These are phyloP conservation scores for Coleophoma eucalyptorum DNA, from an alignment of 2,329 filamentous ascomycete genomes.

Conservation along the genomic window DNA sequence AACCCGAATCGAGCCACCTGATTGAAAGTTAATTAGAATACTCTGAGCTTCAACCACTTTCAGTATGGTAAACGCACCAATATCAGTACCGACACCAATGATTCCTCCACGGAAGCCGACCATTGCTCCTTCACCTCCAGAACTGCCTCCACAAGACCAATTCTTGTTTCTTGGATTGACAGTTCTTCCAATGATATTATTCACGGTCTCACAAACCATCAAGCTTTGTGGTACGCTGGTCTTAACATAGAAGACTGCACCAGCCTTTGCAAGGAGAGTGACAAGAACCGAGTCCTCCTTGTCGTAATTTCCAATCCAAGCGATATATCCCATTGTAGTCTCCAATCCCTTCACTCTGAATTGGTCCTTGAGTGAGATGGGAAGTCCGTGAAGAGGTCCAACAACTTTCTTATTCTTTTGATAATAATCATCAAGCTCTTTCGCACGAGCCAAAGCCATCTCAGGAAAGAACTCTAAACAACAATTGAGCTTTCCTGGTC, in stretches of 20 bases:
- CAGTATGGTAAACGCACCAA: constrained; percentile 9
- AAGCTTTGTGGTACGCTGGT: constrained; percentile 23
- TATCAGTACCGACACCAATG: constrained; percentile 24
- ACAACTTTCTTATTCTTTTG: constrained; percentile 32
- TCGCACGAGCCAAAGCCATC: constrained; percentile 36
- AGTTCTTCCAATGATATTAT: constrained; percentile 37
- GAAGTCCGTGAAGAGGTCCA: constrained; percentile 47
- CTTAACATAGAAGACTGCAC: constrained; percentile 30
- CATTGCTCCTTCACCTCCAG: constrained; percentile 24
- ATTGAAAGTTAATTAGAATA: too few relatives aligned
- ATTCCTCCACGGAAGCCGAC: constrained; percentile 20
- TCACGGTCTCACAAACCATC: constrained; percentile 31
- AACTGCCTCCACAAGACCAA: constrained; percentile 23
- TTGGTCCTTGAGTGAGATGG: constrained; percentile 55
- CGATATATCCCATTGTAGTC: constrained; percentile 34
- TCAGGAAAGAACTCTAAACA: constrained; percentile 42
- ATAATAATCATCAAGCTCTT: constrained; percentile 37
- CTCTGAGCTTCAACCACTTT: too few relatives aligned
- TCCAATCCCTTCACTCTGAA: constrained; percentile 54
- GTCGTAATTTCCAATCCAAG: constrained; percentile 22
- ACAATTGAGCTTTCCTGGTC: constrained; percentile 23
- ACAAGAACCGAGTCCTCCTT: constrained; percentile 23
- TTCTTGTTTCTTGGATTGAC: constrained; percentile 32
- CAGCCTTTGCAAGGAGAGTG: constrained; percentile 28
- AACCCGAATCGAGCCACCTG: constrained; percentile 29